Base-by-base conservation (phyloP, 371 early-diverging fungal genomes). In the Mucor mucedo region DNA sequence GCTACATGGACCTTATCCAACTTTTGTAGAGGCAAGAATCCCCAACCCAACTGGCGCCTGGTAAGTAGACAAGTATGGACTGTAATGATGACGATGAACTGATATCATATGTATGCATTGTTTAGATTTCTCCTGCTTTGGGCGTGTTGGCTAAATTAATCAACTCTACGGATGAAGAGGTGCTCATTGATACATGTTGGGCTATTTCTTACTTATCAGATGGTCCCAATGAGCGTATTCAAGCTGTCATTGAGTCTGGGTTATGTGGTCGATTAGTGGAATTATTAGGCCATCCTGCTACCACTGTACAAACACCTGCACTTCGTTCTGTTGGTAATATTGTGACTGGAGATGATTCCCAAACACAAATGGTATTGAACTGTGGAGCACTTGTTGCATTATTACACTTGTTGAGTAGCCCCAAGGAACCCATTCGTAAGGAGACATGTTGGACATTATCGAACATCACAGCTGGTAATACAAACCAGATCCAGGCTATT, bases 391-490 rank as follows among this genome's bases (percentile, higher is more conserved):
- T 99, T 29, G 72, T 79, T 27, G 91, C 95, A 16, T 84, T 99
- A 38, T 79, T 86, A 21, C 74, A 83, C 13, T 85, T 97, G 39
- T 84, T 98, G 14, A 83, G 83, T 63, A 91, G 91, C 69, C 93
- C 95, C 50, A 93, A 94, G 77, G 95, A 97, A 55, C 91, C 90
- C 40, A 94, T 99, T 56, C 89, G 95, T 69, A 99, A 99, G 84
- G 99, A 99, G 80, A 96, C 99, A 29, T 99, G 99, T 86, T 99
- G 99, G 99, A 97, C 98, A 10, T 89, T 99, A 57, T 98, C 98
- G 28, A 99, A 99, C 84, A 95, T 99, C 74, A 97, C 99, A 35
- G 99, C 99, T 8, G 99, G 99, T 44, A 97, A 93, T 63, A 83
- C 90, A 11, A 78, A 75, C 8, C 99, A 99, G 78, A 96, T 99